Conservation (phyloP, 2,329 filamentous ascomycete genomes). For the Calonectria leucothoes region DNA sequence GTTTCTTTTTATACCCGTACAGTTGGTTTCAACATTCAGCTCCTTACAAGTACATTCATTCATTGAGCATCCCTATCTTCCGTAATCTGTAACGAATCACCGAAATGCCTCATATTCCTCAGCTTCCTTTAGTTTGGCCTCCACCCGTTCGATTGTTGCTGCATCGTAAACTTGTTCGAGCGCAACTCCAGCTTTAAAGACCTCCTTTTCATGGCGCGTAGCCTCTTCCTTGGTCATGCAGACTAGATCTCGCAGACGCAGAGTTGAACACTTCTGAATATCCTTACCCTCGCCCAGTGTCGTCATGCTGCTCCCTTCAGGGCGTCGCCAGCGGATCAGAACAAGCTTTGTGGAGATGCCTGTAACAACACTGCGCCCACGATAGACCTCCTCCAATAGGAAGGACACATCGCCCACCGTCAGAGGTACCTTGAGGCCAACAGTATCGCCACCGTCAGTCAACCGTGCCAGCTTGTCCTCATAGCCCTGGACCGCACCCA, state of each 20-base stretch:
- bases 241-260: constrained; percentile 79
- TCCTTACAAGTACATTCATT: neutral
- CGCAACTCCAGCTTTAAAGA: constrained; percentile 76
- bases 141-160: constrained; percentile 75
- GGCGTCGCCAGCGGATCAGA: constrained; percentile 83
- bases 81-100: constrained; percentile 21
- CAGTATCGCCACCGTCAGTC: constrained; percentile 45
- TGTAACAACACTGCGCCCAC: constrained; percentile 84
- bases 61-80: neutral
- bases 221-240: constrained; percentile 96
- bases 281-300: constrained; percentile 72
- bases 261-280: constrained; percentile 81
- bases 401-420: constrained; percentile 87
- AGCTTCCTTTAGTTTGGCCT: constrained; percentile 75
- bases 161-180: constrained; percentile 80
- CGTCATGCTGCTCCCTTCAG: constrained; percentile 67
- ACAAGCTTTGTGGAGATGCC: constrained; percentile 83
- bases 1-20: neutral
- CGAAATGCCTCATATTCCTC: constrained; percentile 67
- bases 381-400: constrained; percentile 88
- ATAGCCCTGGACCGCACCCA: constrained; percentile 78
- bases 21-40: neutral
- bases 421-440: constrained; percentile 84
- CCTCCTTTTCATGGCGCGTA: constrained; percentile 79
- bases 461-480: constrained; percentile 79